These are phyloP conservation scores for Waltiozyma sp. DNA, from an alignment of 1,139 yeast species.

Conservation along the genomic window DNA sequence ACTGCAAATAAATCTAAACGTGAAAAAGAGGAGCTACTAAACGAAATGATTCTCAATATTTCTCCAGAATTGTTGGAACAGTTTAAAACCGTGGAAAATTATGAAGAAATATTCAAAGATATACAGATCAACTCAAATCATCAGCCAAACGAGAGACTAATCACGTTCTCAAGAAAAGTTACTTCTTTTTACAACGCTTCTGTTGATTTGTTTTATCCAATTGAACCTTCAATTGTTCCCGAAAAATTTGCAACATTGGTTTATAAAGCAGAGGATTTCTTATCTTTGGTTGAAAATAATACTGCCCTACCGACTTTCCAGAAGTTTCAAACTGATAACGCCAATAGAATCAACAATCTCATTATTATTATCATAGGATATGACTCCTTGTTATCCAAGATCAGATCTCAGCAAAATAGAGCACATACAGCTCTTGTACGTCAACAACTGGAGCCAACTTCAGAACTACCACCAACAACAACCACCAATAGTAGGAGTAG, in stretches of 20 bases:
- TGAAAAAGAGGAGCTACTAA: constrained; percentile 38
- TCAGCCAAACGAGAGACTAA: constrained; percentile 17
- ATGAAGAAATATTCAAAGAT: constrained; percentile 19
- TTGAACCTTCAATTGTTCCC: constrained; percentile 26
- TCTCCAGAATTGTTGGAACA: constrained; percentile 18
- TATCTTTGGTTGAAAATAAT: constrained; percentile 25
- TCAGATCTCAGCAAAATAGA: constrained; percentile 36
- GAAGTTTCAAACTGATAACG: constrained; percentile 17
- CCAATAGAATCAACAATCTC: constrained; percentile 11
- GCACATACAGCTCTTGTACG: constrained; percentile 32
- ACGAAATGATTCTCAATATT: constrained; percentile 35
- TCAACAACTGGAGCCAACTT: constrained; percentile 10
- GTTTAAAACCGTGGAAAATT: constrained; percentile 12
- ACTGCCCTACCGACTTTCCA: constrained; percentile 15
- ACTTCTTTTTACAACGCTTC: constrained; percentile 23
- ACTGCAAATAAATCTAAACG: constrained; percentile 39
- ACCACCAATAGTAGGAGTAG: no score
- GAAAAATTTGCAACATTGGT: constrained; percentile 35
- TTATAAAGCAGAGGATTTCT: constrained; percentile 36
- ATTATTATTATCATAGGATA: constrained; percentile 38
- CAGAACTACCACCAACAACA: constrained; percentile 4
- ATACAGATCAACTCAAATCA: constrained; percentile 16
- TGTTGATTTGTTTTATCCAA: constrained; percentile 45
- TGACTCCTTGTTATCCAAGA: constrained; percentile 31
- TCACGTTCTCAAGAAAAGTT: constrained; percentile 26